These are phyloP conservation scores for Rosa hybrid DNA, from an alignment of 331 rosid genomes.

Conservation along the genomic window DNA sequence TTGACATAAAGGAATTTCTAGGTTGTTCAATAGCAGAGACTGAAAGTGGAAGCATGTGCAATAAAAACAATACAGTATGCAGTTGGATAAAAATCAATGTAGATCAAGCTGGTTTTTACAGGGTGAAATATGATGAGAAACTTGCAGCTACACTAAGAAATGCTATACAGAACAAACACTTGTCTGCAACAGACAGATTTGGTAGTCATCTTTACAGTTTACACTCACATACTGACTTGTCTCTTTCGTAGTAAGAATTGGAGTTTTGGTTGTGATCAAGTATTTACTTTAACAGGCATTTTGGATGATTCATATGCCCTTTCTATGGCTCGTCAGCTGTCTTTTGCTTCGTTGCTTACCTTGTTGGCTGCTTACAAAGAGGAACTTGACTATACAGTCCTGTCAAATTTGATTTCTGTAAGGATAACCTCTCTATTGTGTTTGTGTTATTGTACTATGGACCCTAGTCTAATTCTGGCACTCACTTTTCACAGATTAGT, in stretches of 20 bases:
- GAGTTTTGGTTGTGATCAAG: background rate
- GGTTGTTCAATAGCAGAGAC: slow-evolving; percentile 32
- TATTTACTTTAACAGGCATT: slow-evolving; percentile 42
- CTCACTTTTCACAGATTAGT: slow-evolving; percentile 30
- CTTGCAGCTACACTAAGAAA: slow-evolving; percentile 41
- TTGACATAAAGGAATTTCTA: slow-evolving; percentile 34
- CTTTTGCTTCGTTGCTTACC: slow-evolving; percentile 47
- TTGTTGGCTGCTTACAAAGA: slow-evolving; percentile 51
- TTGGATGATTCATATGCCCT: slow-evolving; percentile 61
- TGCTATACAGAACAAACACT: slow-evolving; percentile 37
- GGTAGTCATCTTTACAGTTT: slow-evolving; percentile 31
- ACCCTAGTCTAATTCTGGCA: slow-evolving; percentile 19
- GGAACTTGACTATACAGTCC: slow-evolving; percentile 52
- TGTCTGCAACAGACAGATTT: slow-evolving; percentile 47
- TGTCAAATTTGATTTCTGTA: slow-evolving; percentile 52
- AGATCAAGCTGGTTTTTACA: slow-evolving; percentile 56
- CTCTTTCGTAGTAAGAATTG: background rate
- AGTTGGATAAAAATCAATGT: slow-evolving; percentile 52
- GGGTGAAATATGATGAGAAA: slow-evolving; percentile 54
- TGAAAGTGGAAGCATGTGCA: slow-evolving; percentile 11
- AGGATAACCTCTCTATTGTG: slow-evolving; percentile 10
- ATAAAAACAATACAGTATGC: slow-evolving; percentile 6
- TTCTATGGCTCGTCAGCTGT: slow-evolving; percentile 49
- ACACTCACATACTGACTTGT: background rate
- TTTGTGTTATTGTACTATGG: slow-evolving; percentile 6